phyloP scores from a whole-genome alignment of 306 rosid genomes.

The Gastrolobium bilobum region DNA sequence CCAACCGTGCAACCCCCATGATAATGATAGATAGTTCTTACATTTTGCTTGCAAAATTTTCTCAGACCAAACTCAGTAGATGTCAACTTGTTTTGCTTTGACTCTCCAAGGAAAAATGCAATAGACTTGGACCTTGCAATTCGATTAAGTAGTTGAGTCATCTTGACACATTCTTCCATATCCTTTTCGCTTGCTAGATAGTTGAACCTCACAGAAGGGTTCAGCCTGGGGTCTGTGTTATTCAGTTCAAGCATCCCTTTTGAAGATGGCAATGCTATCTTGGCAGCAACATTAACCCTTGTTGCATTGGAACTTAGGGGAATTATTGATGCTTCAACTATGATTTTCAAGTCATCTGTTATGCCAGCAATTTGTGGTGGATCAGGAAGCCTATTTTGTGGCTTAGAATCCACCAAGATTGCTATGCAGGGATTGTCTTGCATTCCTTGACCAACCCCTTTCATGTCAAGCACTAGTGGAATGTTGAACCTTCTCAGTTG shows the following conservation, averaged over 20 bases:
- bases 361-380: constrained; percentile 77
- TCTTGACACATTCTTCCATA: constrained; percentile 58
- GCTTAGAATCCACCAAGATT: constrained; percentile 62
- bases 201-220: constrained; percentile 78
- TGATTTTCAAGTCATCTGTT: constrained; percentile 64
- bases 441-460: constrained; percentile 74
- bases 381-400: constrained; percentile 66
- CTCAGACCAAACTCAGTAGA: constrained; percentile 52
- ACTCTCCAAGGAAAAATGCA: constrained; percentile 58
- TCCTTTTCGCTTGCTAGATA: constrained; percentile 66
- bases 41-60: constrained; percentile 62
- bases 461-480: constrained; percentile 51
- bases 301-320: constrained; percentile 65
- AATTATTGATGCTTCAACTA: constrained; percentile 67
- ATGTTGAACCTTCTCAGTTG: constrained; percentile 62
- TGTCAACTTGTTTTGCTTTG: constrained; percentile 49
- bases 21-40: constrained; percentile 74
- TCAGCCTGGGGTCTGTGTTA: constrained; percentile 70
- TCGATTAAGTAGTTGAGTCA: constrained; percentile 61
- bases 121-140: constrained; percentile 69
- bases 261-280: constrained; percentile 69
- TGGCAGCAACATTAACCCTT: constrained; percentile 68
- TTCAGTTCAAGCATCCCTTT: constrained; percentile 64
- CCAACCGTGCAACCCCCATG: constrained; percentile 78
- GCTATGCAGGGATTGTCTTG: constrained; percentile 78